Conservation (phyloP, 306 rosid genomes). For the Cotoneaster glaucophyllus region DNA sequence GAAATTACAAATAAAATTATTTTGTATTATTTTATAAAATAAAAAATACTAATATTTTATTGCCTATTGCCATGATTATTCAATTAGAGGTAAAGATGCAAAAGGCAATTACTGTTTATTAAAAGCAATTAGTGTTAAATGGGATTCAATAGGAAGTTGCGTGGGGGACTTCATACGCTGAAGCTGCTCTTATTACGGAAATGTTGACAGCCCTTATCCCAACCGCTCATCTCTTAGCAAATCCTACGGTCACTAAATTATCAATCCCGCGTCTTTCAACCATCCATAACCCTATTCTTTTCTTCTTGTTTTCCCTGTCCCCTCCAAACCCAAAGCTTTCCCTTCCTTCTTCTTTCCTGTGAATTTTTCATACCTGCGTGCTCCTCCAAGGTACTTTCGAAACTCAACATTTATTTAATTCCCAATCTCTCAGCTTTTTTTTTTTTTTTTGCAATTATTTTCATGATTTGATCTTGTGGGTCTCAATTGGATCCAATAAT, state of each 20-base stretch:
- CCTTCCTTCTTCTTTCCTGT: background rate
- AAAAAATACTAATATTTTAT: too few species aligned
- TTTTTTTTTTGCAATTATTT: background rate
- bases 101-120: too few species aligned
- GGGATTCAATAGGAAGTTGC: too few species aligned
- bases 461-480: background rate
- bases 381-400: constrained; percentile 29
- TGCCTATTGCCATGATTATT: too few species aligned
- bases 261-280: background rate
- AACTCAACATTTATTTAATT: background rate
- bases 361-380: background rate
- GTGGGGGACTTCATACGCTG: too few species aligned
- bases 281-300: background rate
- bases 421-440: background rate
- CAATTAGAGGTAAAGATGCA: too few species aligned
- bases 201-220: background rate
- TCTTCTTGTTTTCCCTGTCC: background rate
- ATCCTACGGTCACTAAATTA: background rate
- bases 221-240: background rate
- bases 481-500: background rate
- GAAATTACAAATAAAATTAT: too few species aligned
- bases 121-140: too few species aligned
- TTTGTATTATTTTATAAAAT: too few species aligned
- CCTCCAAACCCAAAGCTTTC: background rate
- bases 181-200: background rate